Evolutionary conservation across 2,329 filamentous ascomycete genomes (phyloP).

Genomic region (Septoria linicola): DNA sequence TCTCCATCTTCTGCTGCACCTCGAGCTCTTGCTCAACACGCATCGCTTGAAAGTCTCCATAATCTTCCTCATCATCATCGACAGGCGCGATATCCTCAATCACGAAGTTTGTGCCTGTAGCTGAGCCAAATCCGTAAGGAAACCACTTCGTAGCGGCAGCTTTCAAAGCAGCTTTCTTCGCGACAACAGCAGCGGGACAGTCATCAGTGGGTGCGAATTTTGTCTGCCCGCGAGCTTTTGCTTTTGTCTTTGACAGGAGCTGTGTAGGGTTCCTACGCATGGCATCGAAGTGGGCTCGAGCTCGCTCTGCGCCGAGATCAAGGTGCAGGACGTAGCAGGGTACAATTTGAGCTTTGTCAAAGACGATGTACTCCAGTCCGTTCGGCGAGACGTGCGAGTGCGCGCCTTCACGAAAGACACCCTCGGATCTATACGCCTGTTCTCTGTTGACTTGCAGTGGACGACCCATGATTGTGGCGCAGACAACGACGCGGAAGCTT

Average conservation of each 20-base stretch:
- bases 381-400: slow-evolving; percentile 38
- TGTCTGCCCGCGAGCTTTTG: not conserved
- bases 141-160: slow-evolving; percentile 50
- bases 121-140: slow-evolving; percentile 49
- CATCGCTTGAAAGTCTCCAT: slow-evolving; percentile 22
- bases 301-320: slow-evolving; percentile 42
- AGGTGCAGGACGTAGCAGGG: slow-evolving; percentile 50
- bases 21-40: slow-evolving; percentile 11
- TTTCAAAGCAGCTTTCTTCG: slow-evolving; percentile 41
- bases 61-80: slow-evolving; percentile 22
- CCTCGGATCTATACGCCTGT: slow-evolving; percentile 4
- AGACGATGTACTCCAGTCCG: slow-evolving; percentile 46
- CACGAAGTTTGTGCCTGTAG: slow-evolving; percentile 45
- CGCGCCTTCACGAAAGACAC: not conserved
- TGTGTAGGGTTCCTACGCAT: slow-evolving; percentile 27
- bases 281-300: slow-evolving; percentile 15
- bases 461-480: slow-evolving; percentile 50
- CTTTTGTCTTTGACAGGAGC: not conserved
- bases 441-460: slow-evolving; percentile 33
- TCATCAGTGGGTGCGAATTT: not conserved
- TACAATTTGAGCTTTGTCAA: slow-evolving; percentile 45
- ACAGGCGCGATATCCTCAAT: slow-evolving; percentile 49
- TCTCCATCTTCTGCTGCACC: slow-evolving; percentile 4
- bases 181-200: slow-evolving; percentile 41
- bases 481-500: slow-evolving; percentile 47